Evolutionary conservation across 2,329 filamentous ascomycete genomes (phyloP).

Genomic region (Tolypocladium inflatum): DNA sequence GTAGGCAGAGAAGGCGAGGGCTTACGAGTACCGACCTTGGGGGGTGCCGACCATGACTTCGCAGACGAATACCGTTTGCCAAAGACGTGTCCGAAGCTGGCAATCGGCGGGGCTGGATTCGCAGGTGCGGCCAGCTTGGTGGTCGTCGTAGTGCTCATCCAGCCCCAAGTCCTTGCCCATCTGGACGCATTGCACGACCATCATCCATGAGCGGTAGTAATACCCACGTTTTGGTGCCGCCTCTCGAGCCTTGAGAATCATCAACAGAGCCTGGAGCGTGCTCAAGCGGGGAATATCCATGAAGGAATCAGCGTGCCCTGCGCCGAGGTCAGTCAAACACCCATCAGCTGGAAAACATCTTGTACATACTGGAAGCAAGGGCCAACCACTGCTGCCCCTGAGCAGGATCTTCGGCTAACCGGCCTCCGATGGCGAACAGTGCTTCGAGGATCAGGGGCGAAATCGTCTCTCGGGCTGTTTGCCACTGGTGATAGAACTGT

Average conservation of each 20-base stretch:
- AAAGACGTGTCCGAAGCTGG: slow-evolving; percentile 73
- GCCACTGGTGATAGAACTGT: slow-evolving; percentile 85
- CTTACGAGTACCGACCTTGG: slow-evolving; percentile 52
- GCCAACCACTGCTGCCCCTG: slow-evolving; percentile 91
- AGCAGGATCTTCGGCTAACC: slow-evolving; percentile 72
- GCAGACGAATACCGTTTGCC: slow-evolving; percentile 78
- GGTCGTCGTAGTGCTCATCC: slow-evolving; percentile 75
- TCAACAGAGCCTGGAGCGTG: slow-evolving; percentile 81
- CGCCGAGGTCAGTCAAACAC: background rate
- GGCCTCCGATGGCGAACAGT: slow-evolving; percentile 80
- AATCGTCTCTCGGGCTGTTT: slow-evolving; percentile 68
- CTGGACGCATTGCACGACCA: slow-evolving; percentile 79
- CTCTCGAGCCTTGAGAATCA: slow-evolving; percentile 84
- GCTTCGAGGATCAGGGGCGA: slow-evolving; percentile 85
- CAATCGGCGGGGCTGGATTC: slow-evolving; percentile 65
- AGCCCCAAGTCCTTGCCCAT: slow-evolving; percentile 90
- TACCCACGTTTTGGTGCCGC: slow-evolving; percentile 89
- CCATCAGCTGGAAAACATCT: background rate
- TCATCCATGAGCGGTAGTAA: slow-evolving; percentile 97
- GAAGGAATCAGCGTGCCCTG: slow-evolving; percentile 85
- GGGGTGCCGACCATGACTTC: slow-evolving; percentile 91
- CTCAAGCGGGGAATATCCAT: slow-evolving; percentile 86
- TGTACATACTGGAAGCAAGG: slow-evolving; percentile 62
- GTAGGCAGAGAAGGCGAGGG: background rate
- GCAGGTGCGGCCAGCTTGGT: slow-evolving; percentile 63